These are phyloP conservation scores for Aeminium ludgeri DNA, from an alignment of 495 filamentous ascomycete genomes.

Conservation along the genomic window DNA sequence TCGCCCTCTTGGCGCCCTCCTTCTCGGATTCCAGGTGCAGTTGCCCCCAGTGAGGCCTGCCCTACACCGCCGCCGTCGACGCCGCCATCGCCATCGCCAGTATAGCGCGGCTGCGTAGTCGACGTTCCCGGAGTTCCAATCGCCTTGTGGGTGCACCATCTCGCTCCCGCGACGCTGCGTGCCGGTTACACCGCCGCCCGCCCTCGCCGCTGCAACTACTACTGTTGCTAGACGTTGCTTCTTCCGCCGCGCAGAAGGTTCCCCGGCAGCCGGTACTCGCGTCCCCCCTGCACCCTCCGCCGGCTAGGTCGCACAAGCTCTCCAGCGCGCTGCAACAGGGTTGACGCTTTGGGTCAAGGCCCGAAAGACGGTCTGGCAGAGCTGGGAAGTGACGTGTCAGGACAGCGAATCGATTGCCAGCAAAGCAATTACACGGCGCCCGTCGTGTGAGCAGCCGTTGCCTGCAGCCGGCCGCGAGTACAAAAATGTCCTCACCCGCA, in stretches of 20 bases:
- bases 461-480: constrained; percentile 78
- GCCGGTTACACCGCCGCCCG: no score
- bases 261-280: constrained; percentile 3
- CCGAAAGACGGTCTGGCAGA: constrained; percentile 3
- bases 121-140: no score
- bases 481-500: constrained; percentile 14
- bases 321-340: constrained; percentile 11
- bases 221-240: background rate
- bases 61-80: no score
- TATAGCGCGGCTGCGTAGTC: no score
- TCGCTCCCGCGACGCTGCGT: no score
- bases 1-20: no score
- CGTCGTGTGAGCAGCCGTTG: constrained; percentile 19
- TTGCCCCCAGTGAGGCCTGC: no score
- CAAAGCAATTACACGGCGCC: constrained; percentile 18
- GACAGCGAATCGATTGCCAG: constrained; percentile 25
- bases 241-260: constrained; percentile 1
- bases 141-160: no score
- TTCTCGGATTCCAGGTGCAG: no score
- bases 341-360: constrained; percentile 4
- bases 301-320: constrained; percentile 8
- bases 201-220: background rate
- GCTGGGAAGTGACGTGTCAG: constrained; percentile 19
- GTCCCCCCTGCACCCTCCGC: constrained; percentile 2
- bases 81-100: no score